Evolutionary conservation across 441 rosid genomes (phyloP).

Genomic region (Arabidopsis lyrata): DNA sequence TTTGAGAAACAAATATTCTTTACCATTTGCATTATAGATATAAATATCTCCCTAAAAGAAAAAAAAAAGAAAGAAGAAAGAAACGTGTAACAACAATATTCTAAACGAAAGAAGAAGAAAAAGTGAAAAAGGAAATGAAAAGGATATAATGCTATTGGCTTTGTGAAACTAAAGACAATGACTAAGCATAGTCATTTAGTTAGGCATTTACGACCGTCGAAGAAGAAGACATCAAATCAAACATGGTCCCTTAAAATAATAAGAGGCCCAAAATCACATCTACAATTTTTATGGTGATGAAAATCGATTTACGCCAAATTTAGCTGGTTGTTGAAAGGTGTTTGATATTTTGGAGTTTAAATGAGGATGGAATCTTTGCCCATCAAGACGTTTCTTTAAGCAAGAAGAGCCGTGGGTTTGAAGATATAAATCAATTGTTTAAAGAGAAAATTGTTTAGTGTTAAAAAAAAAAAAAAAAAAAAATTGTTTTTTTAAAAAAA

Average conservation of each 20-base stretch:
- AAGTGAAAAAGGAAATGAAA: not conserved
- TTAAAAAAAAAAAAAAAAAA: too few species aligned
- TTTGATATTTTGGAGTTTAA: not conserved
- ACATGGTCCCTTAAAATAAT: not conserved
- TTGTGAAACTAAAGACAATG: not conserved
- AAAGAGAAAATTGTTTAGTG: too few species aligned
- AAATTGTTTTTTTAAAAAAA: too few species aligned
- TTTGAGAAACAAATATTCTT: too few species aligned
- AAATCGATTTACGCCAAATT: not conserved
- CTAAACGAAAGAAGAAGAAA: not conserved
- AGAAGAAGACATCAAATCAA: not conserved
- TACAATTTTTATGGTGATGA: not conserved
- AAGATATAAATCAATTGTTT: too few species aligned
- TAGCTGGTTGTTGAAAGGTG: not conserved
- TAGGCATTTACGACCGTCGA: not conserved
- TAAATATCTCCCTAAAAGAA: not conserved
- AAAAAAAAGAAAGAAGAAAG: not conserved
- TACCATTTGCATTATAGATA: not conserved
- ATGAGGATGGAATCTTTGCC: not conserved
- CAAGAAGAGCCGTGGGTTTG: not conserved
- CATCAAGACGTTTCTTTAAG: not conserved
- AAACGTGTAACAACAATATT: not conserved
- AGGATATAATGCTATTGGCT: not conserved
- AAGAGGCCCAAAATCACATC: constrained; percentile 7
- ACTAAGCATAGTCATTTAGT: not conserved